Conservation (phyloP, 768 basidiomycete species). For the Termitomyces heimii region DNA sequence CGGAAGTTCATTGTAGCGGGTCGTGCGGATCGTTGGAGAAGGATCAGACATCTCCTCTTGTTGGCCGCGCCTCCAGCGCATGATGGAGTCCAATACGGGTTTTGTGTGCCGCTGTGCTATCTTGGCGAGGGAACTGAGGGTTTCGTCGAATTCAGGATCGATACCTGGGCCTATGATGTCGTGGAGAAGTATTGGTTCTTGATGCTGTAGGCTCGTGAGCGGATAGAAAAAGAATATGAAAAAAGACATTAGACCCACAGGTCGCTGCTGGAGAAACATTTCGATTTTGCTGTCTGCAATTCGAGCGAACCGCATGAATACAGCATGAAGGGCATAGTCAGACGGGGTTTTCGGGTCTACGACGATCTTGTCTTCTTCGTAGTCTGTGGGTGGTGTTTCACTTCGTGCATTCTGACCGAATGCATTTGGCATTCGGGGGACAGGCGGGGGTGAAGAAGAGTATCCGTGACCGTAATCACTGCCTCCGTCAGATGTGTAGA, state of each 20-base stretch:
- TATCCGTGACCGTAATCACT: constrained; percentile 58
- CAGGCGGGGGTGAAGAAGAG: constrained; percentile 67
- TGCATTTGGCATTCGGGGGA: constrained; percentile 69
- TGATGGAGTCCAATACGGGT: constrained; percentile 79
- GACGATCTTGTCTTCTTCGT: constrained; percentile 62
- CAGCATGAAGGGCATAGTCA: constrained; percentile 83
- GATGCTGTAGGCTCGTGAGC: constrained; percentile 40
- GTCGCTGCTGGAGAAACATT: constrained; percentile 56
- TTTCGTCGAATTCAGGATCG: constrained; percentile 79
- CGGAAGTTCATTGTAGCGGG: constrained; percentile 41
- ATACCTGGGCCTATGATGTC: constrained; percentile 65
- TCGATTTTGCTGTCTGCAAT: constrained; percentile 79
- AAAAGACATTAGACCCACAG: constrained; percentile 47
- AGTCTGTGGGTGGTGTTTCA: constrained; percentile 49
- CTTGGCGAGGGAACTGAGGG: constrained; percentile 77
- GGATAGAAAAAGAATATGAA: not conserved
- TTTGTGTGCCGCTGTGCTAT: constrained; percentile 83
- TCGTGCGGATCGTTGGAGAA: constrained; percentile 23
- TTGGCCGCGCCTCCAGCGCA: constrained; percentile 81
- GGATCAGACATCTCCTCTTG: constrained; percentile 48
- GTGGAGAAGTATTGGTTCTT: constrained; percentile 54
- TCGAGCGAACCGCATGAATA: constrained; percentile 83
- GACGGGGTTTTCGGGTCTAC: constrained; percentile 78
- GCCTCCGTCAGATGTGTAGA: constrained; percentile 63
- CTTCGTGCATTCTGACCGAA: constrained; percentile 42